Base-by-base conservation (phyloP, 306 rosid species). In the Acmispon strigosus region DNA sequence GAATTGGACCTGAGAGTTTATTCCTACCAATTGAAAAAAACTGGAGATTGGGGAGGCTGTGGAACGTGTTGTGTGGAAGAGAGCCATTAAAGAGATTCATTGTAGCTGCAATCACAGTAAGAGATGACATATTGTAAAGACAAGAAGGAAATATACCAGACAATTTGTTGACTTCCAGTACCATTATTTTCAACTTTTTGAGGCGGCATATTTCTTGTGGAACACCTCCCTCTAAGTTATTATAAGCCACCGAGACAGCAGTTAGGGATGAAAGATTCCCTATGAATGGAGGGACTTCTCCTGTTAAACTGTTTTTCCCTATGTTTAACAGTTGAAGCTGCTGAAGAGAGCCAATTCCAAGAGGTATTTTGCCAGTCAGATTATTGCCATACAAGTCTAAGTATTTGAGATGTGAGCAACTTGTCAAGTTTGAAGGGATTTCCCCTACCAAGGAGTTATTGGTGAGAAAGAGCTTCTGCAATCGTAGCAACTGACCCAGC, bases 81-180 rank as follows among this genome's bases (percentile, higher is more conserved):
- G 57, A 71, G 7, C 79, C 76, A 24, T 11, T 17, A 9, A 76
- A 17, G 11, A 1, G 34, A 44, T 78, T 75, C 1, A 0, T 0
- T 0, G 11, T 0, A 6, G 4, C 0, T 27, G 29, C 15, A 5
- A 74, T 7, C 2, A 0, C 0, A 0, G 0, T 3, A 14, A 82
- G 36, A 16, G 69, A 57, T 43, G 86, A 78, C 24, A 64, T 63
- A 17, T 82, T 82, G 66, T 39, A 74, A 37, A 78, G 45, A 19
- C 62, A 42, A 16, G 12, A 48, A 24, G 77, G 77, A 41, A 82
- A 10, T n/a, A 10, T 34, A 73, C 86, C 69, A 0, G 52, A 36
- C 4, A 82, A 16, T 4, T 65, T 16, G 16, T 65, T 78, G 1
- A 0, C 0, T 1, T 0, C 0, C 8, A 65, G 0, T 2, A 1